Percentiles rank a stretch among this genome's conserved stretches.
phyloP scores from a whole-genome alignment of 345 rosid genomes.

The Rhodamnia rubescens region DNA sequence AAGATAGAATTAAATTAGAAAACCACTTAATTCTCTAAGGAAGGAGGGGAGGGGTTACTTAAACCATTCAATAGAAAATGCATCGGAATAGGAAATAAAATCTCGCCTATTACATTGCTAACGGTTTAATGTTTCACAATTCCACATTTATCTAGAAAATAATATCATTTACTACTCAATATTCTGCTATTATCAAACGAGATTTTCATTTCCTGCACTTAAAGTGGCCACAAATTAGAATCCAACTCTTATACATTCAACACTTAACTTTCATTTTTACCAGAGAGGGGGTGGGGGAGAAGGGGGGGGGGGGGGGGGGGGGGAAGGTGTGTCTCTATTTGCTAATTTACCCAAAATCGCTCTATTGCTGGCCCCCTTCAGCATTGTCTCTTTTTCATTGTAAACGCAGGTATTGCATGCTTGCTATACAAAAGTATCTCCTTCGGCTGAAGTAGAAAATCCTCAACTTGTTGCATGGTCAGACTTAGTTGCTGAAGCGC shows the following conservation, averaged over 20 bases:
- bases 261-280: background rate
- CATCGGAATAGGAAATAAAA: background rate
- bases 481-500: slow-evolving; percentile 63
- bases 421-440: slow-evolving; percentile 77
- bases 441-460: slow-evolving; percentile 79
- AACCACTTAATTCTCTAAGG: background rate
- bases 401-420: slow-evolving; percentile 64
- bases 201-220: background rate
- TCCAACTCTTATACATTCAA: background rate
- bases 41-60: background rate
- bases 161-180: background rate
- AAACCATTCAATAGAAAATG: background rate
- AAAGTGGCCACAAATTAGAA: background rate
- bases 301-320: too few relatives aligned
- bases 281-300: background rate
- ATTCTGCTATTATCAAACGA: background rate
- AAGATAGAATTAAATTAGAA: background rate
- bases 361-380: background rate
- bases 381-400: background rate
- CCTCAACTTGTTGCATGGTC: slow-evolving; percentile 97
- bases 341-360: background rate
- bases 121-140: background rate
- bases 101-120: background rate
- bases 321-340: too few relatives aligned
- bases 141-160: background rate